phyloP scores from a whole-genome alignment of 805 yeast species.

The Kregervanrija pseudodelftensis region DNA sequence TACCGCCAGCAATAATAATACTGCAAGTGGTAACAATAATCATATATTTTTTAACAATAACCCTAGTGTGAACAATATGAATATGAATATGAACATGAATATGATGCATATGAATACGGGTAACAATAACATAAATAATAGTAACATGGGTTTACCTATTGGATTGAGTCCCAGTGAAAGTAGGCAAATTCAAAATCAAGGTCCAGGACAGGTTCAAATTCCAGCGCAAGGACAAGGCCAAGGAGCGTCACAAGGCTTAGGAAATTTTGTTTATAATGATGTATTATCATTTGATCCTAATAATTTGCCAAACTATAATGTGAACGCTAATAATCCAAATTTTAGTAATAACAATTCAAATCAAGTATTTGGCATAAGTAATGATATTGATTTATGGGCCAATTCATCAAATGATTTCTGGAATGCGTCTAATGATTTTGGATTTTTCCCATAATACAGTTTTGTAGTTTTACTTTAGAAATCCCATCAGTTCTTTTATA shows the following conservation, averaged over 20 bases:
- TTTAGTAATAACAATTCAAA: no score
- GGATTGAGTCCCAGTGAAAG: slow-evolving; percentile 10
- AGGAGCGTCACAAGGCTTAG: no score
- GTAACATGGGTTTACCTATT: background rate
- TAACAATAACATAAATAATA: background rate
- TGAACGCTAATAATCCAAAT: no score
- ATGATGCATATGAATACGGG: background rate
- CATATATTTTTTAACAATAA: background rate
- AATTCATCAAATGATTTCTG: slow-evolving; percentile 30
- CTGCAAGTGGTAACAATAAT: background rate
- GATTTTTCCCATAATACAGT: slow-evolving; percentile 32
- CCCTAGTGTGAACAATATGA: background rate
- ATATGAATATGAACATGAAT: background rate
- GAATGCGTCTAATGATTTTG: slow-evolving; percentile 42
- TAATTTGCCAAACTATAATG: no score
- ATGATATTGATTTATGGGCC: no score
- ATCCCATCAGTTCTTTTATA: no score
- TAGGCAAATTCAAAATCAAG: background rate
- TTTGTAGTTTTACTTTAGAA: no score
- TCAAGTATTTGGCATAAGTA: slow-evolving; percentile 1
- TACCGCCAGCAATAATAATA: background rate
- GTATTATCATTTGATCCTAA: no score
- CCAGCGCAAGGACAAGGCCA: no score
- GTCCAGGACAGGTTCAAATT: no score
- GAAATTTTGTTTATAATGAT: no score